Base-by-base conservation (phyloP, 179 eudicot genomes). In the Beta corolliflora region DNA sequence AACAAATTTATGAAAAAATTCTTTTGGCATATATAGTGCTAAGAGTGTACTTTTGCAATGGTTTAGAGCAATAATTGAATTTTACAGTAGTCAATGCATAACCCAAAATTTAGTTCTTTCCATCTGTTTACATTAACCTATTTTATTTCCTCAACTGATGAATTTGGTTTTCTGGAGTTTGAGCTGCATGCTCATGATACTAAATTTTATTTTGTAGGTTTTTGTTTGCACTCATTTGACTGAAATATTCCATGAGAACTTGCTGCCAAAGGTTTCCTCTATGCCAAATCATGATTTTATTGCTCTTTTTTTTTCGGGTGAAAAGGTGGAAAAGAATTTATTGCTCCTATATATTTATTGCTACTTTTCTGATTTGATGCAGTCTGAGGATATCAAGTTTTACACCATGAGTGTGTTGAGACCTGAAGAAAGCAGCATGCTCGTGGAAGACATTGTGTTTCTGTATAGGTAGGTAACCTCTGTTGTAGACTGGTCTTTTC, bases 141-240 rank as follows among this genome's bases (percentile, higher is more conserved):
- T 36, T 36, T 12, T 68, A 5, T 55, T 36, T n/a, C 21, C 18
- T 63, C 25, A n/a, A 70, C n/a, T 41, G 11, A 44, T 23, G 54
- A 59, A 71, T 71, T 11, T 60, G 31, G 2, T 7, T 60, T 16
- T 63, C 50, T 56, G 59, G 14, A 71, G 45, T 53, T 14, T 50
- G 55, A 60, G 53, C 41, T 36, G 41, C 41, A 36, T 36, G 41
- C 41, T 80, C 52, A 58, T 78, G 73, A 79, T 53, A 65, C 21
- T 50, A 54, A 64, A 31, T 46, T 36, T 52, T 66, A 31, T 45
- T 79, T 83, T 87, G 84, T 92, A 95, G 99, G 99, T 92, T 83
- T 85, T 95, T 77, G 87, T 95, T 77, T 94, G 97, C 87, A 95
- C 98, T 75, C 99, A 95, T 86, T 91, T 95, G 92, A 90, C 93